Evolutionary conservation across 2,329 filamentous ascomycete species (phyloP).

Genomic region (Aspergillus ibericus): DNA sequence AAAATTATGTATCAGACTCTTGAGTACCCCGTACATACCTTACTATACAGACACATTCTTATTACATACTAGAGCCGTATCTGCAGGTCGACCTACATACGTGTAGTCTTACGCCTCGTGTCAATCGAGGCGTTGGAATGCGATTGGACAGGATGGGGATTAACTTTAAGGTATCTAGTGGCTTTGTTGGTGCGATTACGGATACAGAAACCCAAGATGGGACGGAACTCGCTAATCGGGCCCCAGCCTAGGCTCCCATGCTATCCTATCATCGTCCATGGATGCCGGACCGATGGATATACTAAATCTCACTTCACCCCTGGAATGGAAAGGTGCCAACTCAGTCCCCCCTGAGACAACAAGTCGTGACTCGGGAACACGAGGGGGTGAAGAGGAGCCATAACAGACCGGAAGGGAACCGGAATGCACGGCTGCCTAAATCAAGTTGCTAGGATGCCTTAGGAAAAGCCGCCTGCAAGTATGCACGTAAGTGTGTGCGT

Average conservation of each 20-base stretch:
- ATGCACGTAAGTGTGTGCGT: not conserved
- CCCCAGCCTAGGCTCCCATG: not conserved
- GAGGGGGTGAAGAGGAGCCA: not conserved
- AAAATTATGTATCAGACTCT: not conserved
- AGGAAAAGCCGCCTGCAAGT: not conserved
- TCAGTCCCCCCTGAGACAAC: not conserved
- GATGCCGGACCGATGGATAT: not conserved
- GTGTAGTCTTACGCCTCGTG: not conserved
- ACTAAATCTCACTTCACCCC: not conserved
- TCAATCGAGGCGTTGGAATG: not conserved
- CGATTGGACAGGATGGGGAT: not conserved
- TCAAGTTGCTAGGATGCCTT: not conserved
- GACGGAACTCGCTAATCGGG: not conserved
- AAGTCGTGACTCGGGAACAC: slow-evolving; percentile 5
- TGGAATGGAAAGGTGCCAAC: not conserved
- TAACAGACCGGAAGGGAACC: not conserved
- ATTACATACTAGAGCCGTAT: not conserved
- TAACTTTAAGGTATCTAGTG: not conserved
- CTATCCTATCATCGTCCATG: not conserved
- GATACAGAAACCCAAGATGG: not conserved
- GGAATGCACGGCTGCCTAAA: slow-evolving; percentile 6
- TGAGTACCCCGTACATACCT: not conserved
- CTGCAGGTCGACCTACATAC: not conserved
- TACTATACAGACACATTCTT: not conserved
- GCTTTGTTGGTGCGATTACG: not conserved